A percentile compares a stretch with the other conserved stretches of the same genome.
Conservation (phyloP, 495 filamentous ascomycete species). For the Xylaria intraflava region DNA sequence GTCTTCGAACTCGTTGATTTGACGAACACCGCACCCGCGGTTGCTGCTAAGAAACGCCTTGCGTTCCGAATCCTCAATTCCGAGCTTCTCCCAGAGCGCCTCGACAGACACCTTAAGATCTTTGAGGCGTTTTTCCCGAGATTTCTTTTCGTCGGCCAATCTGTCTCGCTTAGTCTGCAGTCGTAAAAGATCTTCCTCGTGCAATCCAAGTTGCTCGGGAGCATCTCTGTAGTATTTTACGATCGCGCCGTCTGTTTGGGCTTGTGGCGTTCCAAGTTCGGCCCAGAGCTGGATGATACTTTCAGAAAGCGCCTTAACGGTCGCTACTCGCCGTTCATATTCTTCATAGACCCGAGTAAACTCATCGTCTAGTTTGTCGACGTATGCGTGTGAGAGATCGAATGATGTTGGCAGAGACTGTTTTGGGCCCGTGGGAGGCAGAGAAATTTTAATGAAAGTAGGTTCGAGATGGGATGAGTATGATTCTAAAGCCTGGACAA, state of each 20-base stretch:
- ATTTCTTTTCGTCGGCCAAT: conserved; percentile 86
- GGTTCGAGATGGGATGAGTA: conserved; percentile 91
- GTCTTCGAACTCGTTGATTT: conserved; percentile 91
- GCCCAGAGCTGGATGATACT: conserved; percentile 93
- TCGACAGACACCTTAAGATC: conserved; percentile 70
- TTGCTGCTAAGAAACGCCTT: conserved; percentile 69
- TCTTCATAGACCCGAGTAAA: conserved; percentile 93
- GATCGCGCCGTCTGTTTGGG: conserved; percentile 80
- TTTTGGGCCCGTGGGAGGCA: conserved; percentile 74
- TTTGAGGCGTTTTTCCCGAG: conserved; percentile 71
- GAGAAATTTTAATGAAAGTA: conserved; percentile 68
- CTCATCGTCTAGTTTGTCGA: conserved; percentile 78
- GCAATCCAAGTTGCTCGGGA: conserved; percentile 88
- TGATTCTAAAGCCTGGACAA: conserved; percentile 86
- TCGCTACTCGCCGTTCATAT: conserved; percentile 71
- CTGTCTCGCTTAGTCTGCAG: conserved; percentile 71
- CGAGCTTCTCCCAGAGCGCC: conserved; percentile 81
- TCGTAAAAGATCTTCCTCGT: conserved; percentile 71
- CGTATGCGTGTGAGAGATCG: conserved; percentile 83
- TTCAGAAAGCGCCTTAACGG: conserved; percentile 67
- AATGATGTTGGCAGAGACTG: conserved; percentile 72
- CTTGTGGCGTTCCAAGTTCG: conserved; percentile 85
- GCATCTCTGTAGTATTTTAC: conserved; percentile 82
- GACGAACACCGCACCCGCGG: conserved; percentile 71
- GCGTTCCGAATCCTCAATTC: conserved; percentile 70